These are phyloP conservation scores for Aspergillus sparsus DNA, from an alignment of 495 filamentous ascomycete genomes.

Conservation along the genomic window DNA sequence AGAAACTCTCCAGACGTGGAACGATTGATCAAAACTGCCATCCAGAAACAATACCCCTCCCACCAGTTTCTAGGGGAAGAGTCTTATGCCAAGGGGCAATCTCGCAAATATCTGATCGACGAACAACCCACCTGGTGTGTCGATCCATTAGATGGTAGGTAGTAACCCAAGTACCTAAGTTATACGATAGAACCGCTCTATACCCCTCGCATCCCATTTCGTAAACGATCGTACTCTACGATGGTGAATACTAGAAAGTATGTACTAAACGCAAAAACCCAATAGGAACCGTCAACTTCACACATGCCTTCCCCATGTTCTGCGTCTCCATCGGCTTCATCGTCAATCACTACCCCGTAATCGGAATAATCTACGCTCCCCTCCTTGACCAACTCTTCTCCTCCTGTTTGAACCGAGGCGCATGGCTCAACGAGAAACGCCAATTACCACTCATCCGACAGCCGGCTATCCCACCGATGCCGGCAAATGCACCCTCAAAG, in stretches of 20 bases:
- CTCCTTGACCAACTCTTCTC: slow-evolving; percentile 66
- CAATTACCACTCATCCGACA: slow-evolving; percentile 58
- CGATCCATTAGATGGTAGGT: slow-evolving; percentile 63
- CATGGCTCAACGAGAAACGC: slow-evolving; percentile 65
- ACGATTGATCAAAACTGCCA: slow-evolving; percentile 58
- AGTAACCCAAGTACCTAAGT: background rate
- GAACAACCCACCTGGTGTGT: slow-evolving; percentile 67
- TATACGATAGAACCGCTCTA: too few relatives aligned
- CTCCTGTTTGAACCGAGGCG: slow-evolving; percentile 58
- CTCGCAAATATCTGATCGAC: slow-evolving; percentile 62
- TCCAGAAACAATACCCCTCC: slow-evolving; percentile 56
- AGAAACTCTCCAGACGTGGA: slow-evolving; percentile 56
- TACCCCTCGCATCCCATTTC: background rate
- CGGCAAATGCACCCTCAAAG: slow-evolving; percentile 60
- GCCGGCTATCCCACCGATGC: slow-evolving; percentile 58
- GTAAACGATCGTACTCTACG: background rate
- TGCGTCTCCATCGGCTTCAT: slow-evolving; percentile 68
- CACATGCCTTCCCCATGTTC: slow-evolving; percentile 72
- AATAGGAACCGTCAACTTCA: slow-evolving; percentile 66
- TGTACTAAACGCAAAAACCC: background rate
- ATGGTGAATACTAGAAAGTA: too few relatives aligned
- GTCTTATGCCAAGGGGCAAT: slow-evolving; percentile 60
- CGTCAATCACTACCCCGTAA: slow-evolving; percentile 53
- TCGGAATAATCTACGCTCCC: slow-evolving; percentile 68
- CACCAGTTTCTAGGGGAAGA: slow-evolving; percentile 75